Evolutionary conservation across 129 eudicot genomes (phyloP), one percentile per base, ranked within the genome.

Genomic region (Flaveria linearis): DNA sequence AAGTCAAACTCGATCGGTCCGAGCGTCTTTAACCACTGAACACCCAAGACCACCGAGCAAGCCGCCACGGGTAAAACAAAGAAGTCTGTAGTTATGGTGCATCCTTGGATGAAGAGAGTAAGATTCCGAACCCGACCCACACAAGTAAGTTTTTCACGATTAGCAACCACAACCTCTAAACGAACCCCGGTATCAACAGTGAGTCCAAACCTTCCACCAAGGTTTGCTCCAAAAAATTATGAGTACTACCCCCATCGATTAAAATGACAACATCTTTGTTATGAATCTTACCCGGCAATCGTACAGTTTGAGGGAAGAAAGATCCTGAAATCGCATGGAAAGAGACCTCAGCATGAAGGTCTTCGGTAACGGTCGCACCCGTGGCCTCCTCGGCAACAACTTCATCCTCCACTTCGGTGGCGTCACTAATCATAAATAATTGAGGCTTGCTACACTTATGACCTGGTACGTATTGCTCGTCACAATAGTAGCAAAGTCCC

Each of bases 191-290:
- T 8, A 22, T 58, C 36, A 7, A 58, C 66, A 0, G 2, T 10
- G 2, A 58, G 15, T 1, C 36, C 14, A 25, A 58, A 20, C 39
- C 36, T 3, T 58, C 66, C 10, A 58, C 36, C 4, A 58, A 58
- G 1, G 66, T 2, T 20, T 58, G 51, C 0, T 58, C 66, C 1
- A 58, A 17, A 11, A 58, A 58, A 9, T 58, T 58, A 20, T 67
- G 72, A 8, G 72, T 67, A 9, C 72, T 67, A 0, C 53, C 72
- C 2, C 72, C 72, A 17, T 58, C 66, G 5, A 58, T 23, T 5
- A 58, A 9, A 0, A 58, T 7, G 2, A 58, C 66, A 1, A 58
- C 66, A 9, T 58, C 66, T 10, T 58, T 58, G 7, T 22, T 9
- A 0, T 25, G 15, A 20, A 58, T 22, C 15, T 58, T 58, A 2